Base-by-base conservation (phyloP, 768 basidiomycete species). In the Hemileccinum impolitum region DNA sequence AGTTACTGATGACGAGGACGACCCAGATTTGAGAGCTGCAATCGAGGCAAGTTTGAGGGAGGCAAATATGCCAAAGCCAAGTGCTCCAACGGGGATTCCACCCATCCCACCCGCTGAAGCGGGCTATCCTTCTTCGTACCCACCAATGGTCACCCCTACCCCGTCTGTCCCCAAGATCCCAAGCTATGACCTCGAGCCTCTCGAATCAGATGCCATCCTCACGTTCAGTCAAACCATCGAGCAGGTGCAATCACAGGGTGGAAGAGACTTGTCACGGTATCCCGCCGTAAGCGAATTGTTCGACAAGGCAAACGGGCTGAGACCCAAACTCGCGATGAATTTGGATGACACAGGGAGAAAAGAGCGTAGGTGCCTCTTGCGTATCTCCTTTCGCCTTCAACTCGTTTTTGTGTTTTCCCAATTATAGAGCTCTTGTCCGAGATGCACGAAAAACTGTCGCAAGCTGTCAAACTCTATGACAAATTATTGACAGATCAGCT, bases 31-130 rank as follows among this genome's bases (percentile, higher is more conserved):
- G 17, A 81, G 77, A 50, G 90, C 95, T 17, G 96, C 96, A 0
- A 99, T 99, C 43, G 93, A 97, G 63, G 96, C 96, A 0, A 92
- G 89, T 63, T 67, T 99, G 53, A 77, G 84, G n/a, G 96, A 99
- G 59, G 85, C 80, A 3, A 82, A 76, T 50, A 84, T 87, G 11
- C 85, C 86, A 0, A 81, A 76, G 53, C 84, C 91, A 7, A 91
- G 89, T 58, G 90, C 89, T 0, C 92, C 93, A 1, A 67, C 78
- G 15, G 79, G 75, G 10, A 59, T 79, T 7, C 80, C 86, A 43
- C 74, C 79, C 3, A 59, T 79, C 6, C 80, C 86, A 43, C 74
- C 79, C 3, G 72, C 80, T 1, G 81, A 84, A 47, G 70, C 71
- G 5, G 72, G 67, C 6, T 74, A 78, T 51, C 68, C 77, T 13